Evolutionary conservation across 192 early-diverging fungal genomes (phyloP), one percentile per base, ranked within the genome.

Genomic region (Podila minutissima): DNA sequence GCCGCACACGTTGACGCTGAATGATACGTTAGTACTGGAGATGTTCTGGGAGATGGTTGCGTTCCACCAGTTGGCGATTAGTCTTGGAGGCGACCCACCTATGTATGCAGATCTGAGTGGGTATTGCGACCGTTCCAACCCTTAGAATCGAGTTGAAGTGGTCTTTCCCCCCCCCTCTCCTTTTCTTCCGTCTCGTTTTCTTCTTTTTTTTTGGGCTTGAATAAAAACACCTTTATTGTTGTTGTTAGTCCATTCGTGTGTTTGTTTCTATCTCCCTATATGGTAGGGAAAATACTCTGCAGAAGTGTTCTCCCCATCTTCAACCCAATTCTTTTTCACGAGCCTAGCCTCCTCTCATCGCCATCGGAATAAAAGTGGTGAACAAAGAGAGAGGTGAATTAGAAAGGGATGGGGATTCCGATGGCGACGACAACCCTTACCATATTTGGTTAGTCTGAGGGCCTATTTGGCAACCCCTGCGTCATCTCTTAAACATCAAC

Each of bases 41-140:
- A 78, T 58, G 41, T 78, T 32, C 64, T 78, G 46, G 49, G 69
- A 78, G 64, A 38, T 71, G 55, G 29, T 78, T 49, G 58, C 58
- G 6, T 78, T 55, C 41, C 75, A 59, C 8, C 51, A 78, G 58
- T 24, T 78, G 49, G 75, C 75, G 7, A 60, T 78, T 3, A 49
- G 26, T 7, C 20, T 35, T 7, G 51, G 61, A 13, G 29, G 41
- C 5, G 15, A 37, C 2, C 17, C 28, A 1, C 74, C 74, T 10
- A 48, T 13, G 32, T 71, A 71, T 26, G 68, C 74, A 24, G 63
- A 67, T 35, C 64, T 74, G 49, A 64, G 62, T 29, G 64, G 64
- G 4, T 17, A 19, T 26, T 66, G 64, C 48, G 48, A 66, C 5
- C 38, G 38, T 41, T 63, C 62, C 11, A 63, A 22, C 24, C 62